Evolutionary conservation across 2,329 filamentous ascomycete species (phyloP), one percentile per base, ranked within the genome.

Genomic region (Thielaviopsis euricoi): DNA sequence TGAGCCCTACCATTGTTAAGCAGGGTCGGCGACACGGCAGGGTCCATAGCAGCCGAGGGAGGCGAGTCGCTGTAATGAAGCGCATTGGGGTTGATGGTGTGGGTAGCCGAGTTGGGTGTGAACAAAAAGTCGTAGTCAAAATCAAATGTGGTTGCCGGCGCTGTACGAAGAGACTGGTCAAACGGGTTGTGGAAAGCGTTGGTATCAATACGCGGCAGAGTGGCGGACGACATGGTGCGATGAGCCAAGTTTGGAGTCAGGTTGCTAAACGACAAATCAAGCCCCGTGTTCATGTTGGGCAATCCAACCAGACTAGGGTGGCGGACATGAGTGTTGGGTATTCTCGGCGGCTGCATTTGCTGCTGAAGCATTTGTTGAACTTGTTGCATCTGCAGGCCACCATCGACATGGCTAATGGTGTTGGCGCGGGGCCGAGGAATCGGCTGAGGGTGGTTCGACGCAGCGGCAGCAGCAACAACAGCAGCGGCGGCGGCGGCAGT

Each of bases 351-450:
- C 46, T 51, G 50, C 29, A 51, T 57, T 75, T 64, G 72, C 77
- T 49, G 76, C 73, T 51, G 76, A 73, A 65, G 79, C 82, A 55
- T 78, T 77, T 13, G 79, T 74, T 80, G 80, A 62, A 87, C 76
- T 71, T 93, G 80, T 64, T 85, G 87, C 68, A 95, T 79, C 48
- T 84, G 81, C 22, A 43, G 29, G 57, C 78, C 76, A 59, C 81
- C 80, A 68, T 96, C 93, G 58, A 97, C 82, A 69, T 97, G 90
- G 67, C 90, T 93, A 66, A 98, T 94, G 43, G 93, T 98, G 68
- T 97, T 97, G 57, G 93, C 91, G 65, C 93, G 79, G 22, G 91
- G 93, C 63, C 93, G 80, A 40, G 59, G 46, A 43, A 29, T 37
- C 12, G 46, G 52, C 21, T 52, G 46, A 22, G 29, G 37, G 15